Evolutionary conservation across 768 basidiomycete species (phyloP).

Genomic region (Strobilomyces confusus): DNA sequence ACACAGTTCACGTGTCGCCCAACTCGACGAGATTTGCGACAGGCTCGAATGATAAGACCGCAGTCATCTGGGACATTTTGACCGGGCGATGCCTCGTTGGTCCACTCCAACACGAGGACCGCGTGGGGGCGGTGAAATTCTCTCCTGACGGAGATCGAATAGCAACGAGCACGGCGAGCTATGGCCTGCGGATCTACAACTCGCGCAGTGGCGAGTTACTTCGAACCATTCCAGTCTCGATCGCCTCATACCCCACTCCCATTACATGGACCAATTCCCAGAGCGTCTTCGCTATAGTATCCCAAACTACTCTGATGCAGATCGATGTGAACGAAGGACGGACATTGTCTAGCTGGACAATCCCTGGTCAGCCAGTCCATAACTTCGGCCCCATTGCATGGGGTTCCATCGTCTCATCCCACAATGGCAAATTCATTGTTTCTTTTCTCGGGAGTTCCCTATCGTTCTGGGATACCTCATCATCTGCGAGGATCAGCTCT

Average conservation of each 20-base stretch:
- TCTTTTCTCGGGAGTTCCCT: background rate
- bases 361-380: background rate
- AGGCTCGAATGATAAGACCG: background rate
- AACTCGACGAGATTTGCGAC: background rate
- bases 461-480: background rate
- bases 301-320: background rate
- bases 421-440: background rate
- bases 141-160: background rate
- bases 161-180: background rate
- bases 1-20: background rate
- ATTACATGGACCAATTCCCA: background rate
- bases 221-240: background rate
- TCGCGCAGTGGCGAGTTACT: background rate
- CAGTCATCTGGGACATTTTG: background rate
- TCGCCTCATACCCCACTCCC: background rate
- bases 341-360: background rate
- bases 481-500: background rate
- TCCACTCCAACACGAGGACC: background rate
- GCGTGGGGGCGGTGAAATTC: background rate
- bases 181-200: slow-evolving; percentile 2
- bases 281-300: background rate
- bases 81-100: background rate
- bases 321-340: background rate
- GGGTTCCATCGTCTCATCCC: background rate
- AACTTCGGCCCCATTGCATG: background rate